Evolutionary conservation across 2,329 filamentous ascomycete genomes (phyloP).

Genomic region (Thermothelomyces thermophilus): DNA sequence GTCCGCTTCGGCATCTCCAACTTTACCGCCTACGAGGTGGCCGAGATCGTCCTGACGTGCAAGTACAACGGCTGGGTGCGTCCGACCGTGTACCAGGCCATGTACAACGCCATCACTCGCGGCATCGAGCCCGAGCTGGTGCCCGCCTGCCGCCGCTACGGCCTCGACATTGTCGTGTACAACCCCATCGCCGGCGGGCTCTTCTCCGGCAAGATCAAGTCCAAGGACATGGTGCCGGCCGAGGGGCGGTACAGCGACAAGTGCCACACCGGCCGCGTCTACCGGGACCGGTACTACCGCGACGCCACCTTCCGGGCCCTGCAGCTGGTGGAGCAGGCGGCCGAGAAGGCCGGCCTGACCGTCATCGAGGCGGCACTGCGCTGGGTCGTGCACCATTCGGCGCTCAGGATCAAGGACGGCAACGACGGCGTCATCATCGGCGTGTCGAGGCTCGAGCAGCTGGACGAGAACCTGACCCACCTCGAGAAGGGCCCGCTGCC

Average conservation of each 20-base stretch:
- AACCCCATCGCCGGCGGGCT: constrained; percentile 67
- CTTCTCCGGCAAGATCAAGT: constrained; percentile 53
- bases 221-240: constrained; percentile 24
- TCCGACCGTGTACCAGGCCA: constrained; percentile 68
- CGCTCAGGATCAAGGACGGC: constrained; percentile 34
- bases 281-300: constrained; percentile 61
- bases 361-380: constrained; percentile 62
- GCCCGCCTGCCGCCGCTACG: constrained; percentile 58
- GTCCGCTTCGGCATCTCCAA: constrained; percentile 64
- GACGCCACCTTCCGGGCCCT: constrained; percentile 52
- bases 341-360: constrained; percentile 56
- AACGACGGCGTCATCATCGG: constrained; percentile 47
- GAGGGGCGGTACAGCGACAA: constrained; percentile 27
- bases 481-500: constrained; percentile 60
- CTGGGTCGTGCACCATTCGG: constrained; percentile 62
- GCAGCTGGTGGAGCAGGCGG: constrained; percentile 53
- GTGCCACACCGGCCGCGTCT: constrained; percentile 36
- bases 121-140: constrained; percentile 58
- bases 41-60: constrained; percentile 64
- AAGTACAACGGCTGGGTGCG: constrained; percentile 60
- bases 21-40: constrained; percentile 70
- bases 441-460: constrained; percentile 41
- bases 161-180: constrained; percentile 62
- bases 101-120: constrained; percentile 54
- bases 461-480: constrained; percentile 43